Evolutionary conservation across 345 rosid genomes (phyloP), one percentile per base, ranked within the genome.

Genomic region (Aegle marmelos): DNA sequence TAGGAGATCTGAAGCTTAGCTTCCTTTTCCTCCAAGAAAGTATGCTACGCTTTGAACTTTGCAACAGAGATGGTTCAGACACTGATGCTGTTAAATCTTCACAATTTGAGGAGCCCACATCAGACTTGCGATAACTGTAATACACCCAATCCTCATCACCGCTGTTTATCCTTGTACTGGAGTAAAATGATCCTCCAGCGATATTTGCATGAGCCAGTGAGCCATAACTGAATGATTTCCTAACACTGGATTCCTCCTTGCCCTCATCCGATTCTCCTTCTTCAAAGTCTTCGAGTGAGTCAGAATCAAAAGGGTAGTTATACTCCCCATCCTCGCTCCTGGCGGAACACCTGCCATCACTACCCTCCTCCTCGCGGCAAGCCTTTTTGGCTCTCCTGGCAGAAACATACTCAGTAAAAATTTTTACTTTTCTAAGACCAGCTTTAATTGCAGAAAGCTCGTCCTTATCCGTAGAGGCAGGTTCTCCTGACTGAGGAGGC

Each of bases 21-120:
- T 92, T 93, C 84, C 98, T 89, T 85, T 94, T 96, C 87, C 93
- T 92, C 99, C 98, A 96, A 74, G 97, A 81, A 39, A 94, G 80
- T 76, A 94, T 79, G 77, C 91, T 88, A 72, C 91, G 91, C 82
- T 90, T 93, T 6, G 92, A 85, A 68, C 82, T 82, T 65, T 79
- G 92, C 77, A 83, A 53, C 54, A 85, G 58, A 41, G 86, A 72
- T 76, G 86, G 84, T 84, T 90, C 98, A 67, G 88, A 85, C 30
- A 70, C 75, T 10, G 85, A 79, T 64, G 85, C 82, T 69, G 78
- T 74, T 5, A 86, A 78, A 79, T 87, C 92, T 77, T 84, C 92
- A 77, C 58, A 48, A 11, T 62, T 45, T 17, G 87, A 85, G 80
- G 88, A 80, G 37, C 90, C 91, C n/a, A 82, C 90, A 84, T 92